A percentile compares a stretch with the other conserved stretches of the same genome.
Evolutionary conservation across 1,139 yeast genomes (phyloP).

Genomic region (Kodamaea ohmeri): DNA sequence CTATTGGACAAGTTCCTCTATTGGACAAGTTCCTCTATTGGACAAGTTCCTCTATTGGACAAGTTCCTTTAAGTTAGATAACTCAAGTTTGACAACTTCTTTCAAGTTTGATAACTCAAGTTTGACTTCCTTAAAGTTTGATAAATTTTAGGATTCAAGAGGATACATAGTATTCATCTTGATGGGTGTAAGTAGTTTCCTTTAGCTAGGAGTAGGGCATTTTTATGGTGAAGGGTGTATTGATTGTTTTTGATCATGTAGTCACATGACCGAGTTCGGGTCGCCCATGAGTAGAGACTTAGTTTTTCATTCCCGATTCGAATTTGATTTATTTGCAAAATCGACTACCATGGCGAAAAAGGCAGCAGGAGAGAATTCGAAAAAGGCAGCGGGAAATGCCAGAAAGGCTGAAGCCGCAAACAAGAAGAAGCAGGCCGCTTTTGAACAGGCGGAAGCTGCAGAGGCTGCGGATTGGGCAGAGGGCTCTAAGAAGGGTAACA

Average conservation of each 20-base stretch:
- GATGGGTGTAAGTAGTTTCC: no score
- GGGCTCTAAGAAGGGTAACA: slow-evolving; percentile 68
- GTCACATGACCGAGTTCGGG: background rate
- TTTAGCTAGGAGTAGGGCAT: no score
- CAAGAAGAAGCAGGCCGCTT: slow-evolving; percentile 56
- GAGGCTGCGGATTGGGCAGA: slow-evolving; percentile 70
- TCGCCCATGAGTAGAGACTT: background rate
- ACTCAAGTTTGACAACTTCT: no score
- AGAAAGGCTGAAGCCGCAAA: slow-evolving; percentile 67
- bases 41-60: no score
- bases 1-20: no score
- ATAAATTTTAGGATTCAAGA: no score
- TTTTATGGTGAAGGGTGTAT: background rate
- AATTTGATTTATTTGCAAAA: slow-evolving; percentile 4
- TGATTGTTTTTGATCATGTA: background rate
- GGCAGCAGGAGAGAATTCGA: slow-evolving; percentile 52
- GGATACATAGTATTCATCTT: no score
- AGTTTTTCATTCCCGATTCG: slow-evolving; percentile 9
- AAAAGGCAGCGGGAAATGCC: slow-evolving; percentile 70
- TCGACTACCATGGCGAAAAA: slow-evolving; percentile 52
- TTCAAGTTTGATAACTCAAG: no score
- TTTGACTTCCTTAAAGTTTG: no score
- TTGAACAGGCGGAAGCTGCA: slow-evolving; percentile 45
- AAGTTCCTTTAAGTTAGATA: no score
- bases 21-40: no score